Conservation (phyloP, 2,329 filamentous ascomycete genomes). For the Emmonsia crescens region DNA sequence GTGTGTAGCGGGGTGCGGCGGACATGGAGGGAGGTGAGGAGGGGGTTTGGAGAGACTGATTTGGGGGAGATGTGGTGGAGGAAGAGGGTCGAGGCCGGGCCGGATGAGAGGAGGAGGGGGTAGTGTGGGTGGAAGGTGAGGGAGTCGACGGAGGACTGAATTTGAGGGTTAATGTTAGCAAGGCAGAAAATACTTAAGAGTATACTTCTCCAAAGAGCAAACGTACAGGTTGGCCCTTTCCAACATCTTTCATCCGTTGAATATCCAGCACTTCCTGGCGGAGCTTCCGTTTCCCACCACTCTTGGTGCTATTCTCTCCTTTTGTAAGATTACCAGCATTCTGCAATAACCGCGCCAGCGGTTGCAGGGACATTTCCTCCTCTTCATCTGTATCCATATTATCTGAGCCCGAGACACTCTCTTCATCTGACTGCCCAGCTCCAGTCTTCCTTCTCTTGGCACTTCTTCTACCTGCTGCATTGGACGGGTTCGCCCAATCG, state of each 20-base stretch:
- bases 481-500: conserved; percentile 47
- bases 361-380: conserved; percentile 55
- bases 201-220: background rate
- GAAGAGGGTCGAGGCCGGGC: conserved; percentile 71
- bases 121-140: conserved; percentile 83
- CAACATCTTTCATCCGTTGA: conserved; percentile 76
- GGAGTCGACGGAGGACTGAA: conserved; percentile 60
- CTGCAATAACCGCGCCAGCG: conserved; percentile 69
- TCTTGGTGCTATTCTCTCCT: conserved; percentile 33
- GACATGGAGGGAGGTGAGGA: conserved; percentile 81
- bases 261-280: conserved; percentile 85
- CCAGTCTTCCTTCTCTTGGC: conserved; percentile 37
- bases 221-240: conserved; percentile 58
- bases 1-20: conserved; percentile 73
- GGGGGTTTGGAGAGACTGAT: conserved; percentile 71
- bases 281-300: conserved; percentile 56
- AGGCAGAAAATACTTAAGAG: background rate
- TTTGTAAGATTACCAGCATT: conserved; percentile 57
- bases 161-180: conserved; percentile 9
- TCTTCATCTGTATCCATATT: conserved; percentile 49
- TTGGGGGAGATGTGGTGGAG: conserved; percentile 78
- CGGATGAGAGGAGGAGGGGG: conserved; percentile 81
- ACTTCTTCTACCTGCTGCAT: conserved; percentile 30
- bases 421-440: conserved; percentile 16
- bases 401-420: conserved; percentile 39